Percentiles rank a stretch among this genome's conserved stretches.
These are phyloP conservation scores for Saksenaea vasiformis DNA, from an alignment of 371 early-diverging fungal genomes.

Conservation along the genomic window DNA sequence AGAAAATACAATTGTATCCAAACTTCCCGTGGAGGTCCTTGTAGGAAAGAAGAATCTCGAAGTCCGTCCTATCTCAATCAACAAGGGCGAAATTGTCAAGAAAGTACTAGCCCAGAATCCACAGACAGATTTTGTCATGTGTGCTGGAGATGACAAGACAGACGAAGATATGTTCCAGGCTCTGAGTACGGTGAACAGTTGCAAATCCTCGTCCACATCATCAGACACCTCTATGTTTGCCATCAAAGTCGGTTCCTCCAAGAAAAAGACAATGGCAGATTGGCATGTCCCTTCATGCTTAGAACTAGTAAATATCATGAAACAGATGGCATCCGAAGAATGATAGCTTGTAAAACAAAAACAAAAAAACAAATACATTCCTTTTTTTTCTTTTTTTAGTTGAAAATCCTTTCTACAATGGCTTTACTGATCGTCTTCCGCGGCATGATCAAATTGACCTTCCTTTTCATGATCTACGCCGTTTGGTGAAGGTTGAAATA, in stretches of 20 bases:
- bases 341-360: background rate
- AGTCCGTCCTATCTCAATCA: conserved; percentile 75
- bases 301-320: conserved; percentile 4
- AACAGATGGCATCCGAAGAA: background rate
- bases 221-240: conserved; percentile 14
- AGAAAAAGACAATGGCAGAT: conserved; percentile 81
- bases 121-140: conserved; percentile 83
- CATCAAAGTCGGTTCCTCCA: conserved; percentile 42
- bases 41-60: conserved; percentile 95
- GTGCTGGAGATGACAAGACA: conserved; percentile 94
- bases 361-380: conserved; percentile 2
- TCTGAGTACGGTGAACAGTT: background rate
- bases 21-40: conserved; percentile 86
- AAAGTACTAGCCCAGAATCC: conserved; percentile 53
- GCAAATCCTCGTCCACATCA: background rate
- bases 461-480: background rate
- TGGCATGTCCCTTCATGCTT: conserved; percentile 66
- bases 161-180: conserved; percentile 92
- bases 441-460: conserved; percentile 15
- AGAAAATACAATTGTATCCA: conserved; percentile 76
- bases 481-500: conserved; percentile 28
- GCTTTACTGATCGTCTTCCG: conserved; percentile 13
- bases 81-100: conserved; percentile 92
- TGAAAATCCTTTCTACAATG: background rate
- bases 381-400: background rate